These are phyloP conservation scores for Fusarium sp. DNA, from an alignment of 2,329 filamentous ascomycete genomes.

Conservation along the genomic window DNA sequence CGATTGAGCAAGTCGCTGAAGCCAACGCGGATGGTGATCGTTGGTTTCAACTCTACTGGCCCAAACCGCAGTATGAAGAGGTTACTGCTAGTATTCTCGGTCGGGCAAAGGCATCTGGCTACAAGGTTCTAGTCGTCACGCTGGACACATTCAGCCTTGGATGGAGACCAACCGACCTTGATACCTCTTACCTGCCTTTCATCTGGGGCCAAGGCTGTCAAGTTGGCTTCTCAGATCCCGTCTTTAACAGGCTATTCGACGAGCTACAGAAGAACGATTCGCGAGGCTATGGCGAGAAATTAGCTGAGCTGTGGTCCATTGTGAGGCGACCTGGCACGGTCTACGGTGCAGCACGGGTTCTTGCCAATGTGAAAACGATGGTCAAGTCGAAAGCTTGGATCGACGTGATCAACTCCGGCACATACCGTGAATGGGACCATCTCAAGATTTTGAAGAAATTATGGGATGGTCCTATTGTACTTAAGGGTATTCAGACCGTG, in stretches of 20 bases:
- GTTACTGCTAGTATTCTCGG: conserved; percentile 74
- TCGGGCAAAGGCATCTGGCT: conserved; percentile 74
- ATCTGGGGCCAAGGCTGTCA: conserved; percentile 70
- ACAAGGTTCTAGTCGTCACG: conserved; percentile 77
- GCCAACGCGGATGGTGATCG: conserved; percentile 70
- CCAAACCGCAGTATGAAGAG: conserved; percentile 71
- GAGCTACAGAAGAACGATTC: conserved; percentile 40
- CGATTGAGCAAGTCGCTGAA: conserved; percentile 76
- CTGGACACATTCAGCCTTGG: conserved; percentile 79
- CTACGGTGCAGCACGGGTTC: conserved; percentile 41
- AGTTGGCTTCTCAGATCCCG: conserved; percentile 77
- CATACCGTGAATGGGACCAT: conserved; percentile 73
- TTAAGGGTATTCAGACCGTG: conserved; percentile 60
- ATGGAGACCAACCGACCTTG: conserved; percentile 79
- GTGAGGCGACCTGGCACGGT: conserved; percentile 42
- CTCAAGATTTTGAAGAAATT: conserved; percentile 69
- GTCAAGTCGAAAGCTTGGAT: conserved; percentile 45
- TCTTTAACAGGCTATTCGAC: conserved; percentile 61
- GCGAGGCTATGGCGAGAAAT: conserved; percentile 18
- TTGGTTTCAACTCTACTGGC: conserved; percentile 83
- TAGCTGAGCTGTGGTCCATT: conserved; percentile 40
- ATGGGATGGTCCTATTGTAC: conserved; percentile 69
- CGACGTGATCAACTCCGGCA: conserved; percentile 53
- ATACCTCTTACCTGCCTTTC: conserved; percentile 74
- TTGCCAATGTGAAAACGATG: conserved; percentile 26